Evolutionary conservation across 306 rosid species (phyloP).

Genomic region (Vigna unguiculata): DNA sequence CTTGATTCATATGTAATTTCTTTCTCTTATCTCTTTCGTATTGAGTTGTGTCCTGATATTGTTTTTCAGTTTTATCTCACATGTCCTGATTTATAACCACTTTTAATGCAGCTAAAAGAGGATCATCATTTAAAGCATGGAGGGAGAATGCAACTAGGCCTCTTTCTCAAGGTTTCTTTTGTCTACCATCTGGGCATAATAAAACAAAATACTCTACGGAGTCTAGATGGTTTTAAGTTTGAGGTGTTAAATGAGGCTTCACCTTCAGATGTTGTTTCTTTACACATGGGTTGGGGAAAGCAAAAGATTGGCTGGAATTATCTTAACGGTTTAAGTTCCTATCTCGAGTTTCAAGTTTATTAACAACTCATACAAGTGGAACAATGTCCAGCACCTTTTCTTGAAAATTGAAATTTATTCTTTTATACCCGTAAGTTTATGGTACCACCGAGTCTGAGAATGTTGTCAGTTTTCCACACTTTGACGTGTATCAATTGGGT

Average conservation of each 20-base stretch:
- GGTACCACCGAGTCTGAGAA: constrained; percentile 9
- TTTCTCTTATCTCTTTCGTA: constrained; percentile 12
- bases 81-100: constrained; percentile 38
- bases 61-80: constrained; percentile 22
- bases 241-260: constrained; percentile 27
- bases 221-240: constrained; percentile 21
- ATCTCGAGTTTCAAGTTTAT: constrained; percentile 15
- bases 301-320: constrained; percentile 28
- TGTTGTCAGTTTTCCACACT: not conserved
- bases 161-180: constrained; percentile 86
- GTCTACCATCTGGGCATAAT: constrained; percentile 22
- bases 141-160: constrained; percentile 98
- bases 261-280: constrained; percentile 28
- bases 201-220: constrained; percentile 2
- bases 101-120: constrained; percentile 77
- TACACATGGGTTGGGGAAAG: constrained; percentile 24
- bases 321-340: constrained; percentile 11
- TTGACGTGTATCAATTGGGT: constrained; percentile 27
- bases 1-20: constrained; percentile 8
- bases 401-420: constrained; percentile 8
- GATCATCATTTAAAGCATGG: constrained; percentile 99
- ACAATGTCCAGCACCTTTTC: not conserved
- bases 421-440: constrained; percentile 8
- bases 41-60: constrained; percentile 2
- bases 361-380: not conserved